Conservation (phyloP, 2,329 filamentous ascomycete species). For the Ceratocystis colombiana region DNA sequence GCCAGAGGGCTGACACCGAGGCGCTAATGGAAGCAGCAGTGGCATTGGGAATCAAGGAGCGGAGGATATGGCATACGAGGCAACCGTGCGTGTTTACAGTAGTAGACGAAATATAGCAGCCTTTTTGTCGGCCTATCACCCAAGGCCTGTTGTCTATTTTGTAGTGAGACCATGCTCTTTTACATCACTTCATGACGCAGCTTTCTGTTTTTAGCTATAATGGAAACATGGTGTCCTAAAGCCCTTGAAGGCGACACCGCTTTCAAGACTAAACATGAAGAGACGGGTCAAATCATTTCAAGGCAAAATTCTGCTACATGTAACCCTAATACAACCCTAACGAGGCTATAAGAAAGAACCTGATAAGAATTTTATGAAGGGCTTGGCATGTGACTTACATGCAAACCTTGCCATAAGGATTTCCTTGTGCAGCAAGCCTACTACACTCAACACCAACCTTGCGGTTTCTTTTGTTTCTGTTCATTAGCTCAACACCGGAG, state of each 20-base stretch:
- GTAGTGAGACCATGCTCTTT: background rate
- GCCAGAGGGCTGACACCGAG: conserved; percentile 45
- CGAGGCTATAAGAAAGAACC: background rate
- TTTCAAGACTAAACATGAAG: background rate
- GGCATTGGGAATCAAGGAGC: conserved; percentile 46
- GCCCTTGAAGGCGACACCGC: too few relatives aligned
- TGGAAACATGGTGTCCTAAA: background rate
- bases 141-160: background rate
- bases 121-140: background rate
- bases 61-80: conserved; percentile 55
- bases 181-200: background rate
- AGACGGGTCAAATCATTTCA: background rate
- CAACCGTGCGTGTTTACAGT: conserved; percentile 48
- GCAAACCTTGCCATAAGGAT: conserved; percentile 5
- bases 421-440: background rate
- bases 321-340: background rate
- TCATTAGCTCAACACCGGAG: background rate
- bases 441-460: background rate
- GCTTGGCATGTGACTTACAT: background rate
- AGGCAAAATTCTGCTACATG: background rate
- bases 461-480: background rate
- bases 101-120: conserved; percentile 33
- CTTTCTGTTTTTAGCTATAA: background rate
- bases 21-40: conserved; percentile 46
- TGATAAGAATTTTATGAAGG: background rate